These are phyloP conservation scores for Phalaenopsis aphrodite DNA, from an alignment of 106 monocot species.

Conservation along the genomic window DNA sequence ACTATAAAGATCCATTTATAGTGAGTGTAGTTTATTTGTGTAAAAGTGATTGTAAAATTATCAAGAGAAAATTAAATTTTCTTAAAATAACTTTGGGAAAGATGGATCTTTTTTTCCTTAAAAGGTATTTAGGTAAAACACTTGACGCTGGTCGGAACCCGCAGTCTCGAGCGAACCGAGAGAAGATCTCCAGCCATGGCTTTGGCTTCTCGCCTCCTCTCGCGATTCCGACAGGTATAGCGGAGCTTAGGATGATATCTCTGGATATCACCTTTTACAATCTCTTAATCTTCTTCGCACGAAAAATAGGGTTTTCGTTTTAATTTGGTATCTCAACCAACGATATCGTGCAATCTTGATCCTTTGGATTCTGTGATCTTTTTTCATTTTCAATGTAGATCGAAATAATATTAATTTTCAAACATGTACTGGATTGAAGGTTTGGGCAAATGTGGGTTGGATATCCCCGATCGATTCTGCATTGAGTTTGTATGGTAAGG, in stretches of 20 bases:
- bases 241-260: background rate
- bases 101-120: too few species aligned
- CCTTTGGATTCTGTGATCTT: background rate
- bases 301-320: background rate
- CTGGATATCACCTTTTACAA: background rate
- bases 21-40: too few species aligned
- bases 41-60: too few species aligned
- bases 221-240: background rate
- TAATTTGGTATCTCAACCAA: background rate
- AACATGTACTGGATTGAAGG: background rate
- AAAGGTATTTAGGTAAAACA: too few species aligned
- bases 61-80: too few species aligned
- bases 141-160: too few species aligned
- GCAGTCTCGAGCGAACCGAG: too few species aligned
- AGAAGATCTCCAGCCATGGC: background rate
- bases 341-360: background rate
- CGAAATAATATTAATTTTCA: background rate
- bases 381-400: background rate
- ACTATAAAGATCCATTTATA: too few species aligned
- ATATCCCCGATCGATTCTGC: background rate
- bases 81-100: too few species aligned
- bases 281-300: background rate
- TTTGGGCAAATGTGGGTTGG: background rate
- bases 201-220: background rate
- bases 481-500: background rate